Evolutionary conservation across 169 alveolate genomes (phyloP).

Genomic region (Cystoisospora suis): DNA sequence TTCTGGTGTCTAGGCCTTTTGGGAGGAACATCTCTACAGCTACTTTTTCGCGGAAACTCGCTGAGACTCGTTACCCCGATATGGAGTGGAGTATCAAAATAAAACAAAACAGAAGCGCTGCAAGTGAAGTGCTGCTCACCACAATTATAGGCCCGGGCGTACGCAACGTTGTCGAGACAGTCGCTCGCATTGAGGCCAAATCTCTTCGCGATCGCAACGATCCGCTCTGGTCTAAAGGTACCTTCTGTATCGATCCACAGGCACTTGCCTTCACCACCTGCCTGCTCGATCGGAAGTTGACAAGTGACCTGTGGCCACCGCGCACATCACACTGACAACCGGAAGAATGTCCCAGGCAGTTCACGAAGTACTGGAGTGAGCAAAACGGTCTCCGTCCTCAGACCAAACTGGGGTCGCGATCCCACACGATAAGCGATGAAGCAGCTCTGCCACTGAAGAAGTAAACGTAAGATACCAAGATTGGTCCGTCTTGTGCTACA

Average conservation of each 20-base stretch:
- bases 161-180: constrained; percentile 96
- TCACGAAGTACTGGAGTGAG: too few relatives aligned
- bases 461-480: too few relatives aligned
- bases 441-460: too few relatives aligned
- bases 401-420: too few relatives aligned
- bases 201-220: constrained; percentile 95
- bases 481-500: too few relatives aligned
- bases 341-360: too few relatives aligned
- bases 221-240: constrained; percentile 98
- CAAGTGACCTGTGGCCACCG: constrained; percentile 77
- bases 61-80: too few relatives aligned
- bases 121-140: constrained; percentile 30
- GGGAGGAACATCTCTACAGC: background rate
- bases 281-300: constrained; percentile 92
- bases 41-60: too few relatives aligned
- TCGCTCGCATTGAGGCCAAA: constrained; percentile 94
- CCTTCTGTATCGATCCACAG: constrained; percentile 99
- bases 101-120: background rate
- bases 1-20: background rate
- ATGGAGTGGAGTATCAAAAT: background rate
- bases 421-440: too few relatives aligned
- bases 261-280: constrained; percentile 98
- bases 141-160: constrained; percentile 96
- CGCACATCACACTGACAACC: too few relatives aligned
- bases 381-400: too few relatives aligned